Percentiles rank a stretch among this genome's conserved stretches.
phyloP scores from a whole-genome alignment of 208 protist genomes.

The Leishmania aethiopica region DNA sequence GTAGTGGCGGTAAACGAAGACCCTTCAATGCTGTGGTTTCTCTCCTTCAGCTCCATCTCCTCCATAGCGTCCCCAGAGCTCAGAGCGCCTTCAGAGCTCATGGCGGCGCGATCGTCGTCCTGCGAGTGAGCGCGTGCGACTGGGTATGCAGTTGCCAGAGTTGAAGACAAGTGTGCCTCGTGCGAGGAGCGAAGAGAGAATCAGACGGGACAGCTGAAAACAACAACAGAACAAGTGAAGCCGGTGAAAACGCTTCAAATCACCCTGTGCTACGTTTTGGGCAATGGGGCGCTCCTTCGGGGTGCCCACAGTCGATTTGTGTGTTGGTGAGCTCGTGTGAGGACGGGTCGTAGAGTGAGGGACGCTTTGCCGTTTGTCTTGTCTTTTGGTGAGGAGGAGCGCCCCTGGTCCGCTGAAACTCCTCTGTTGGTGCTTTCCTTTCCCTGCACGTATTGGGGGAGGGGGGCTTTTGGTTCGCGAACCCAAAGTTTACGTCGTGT shows the following conservation, averaged over 20 bases:
- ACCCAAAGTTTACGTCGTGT: no score
- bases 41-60: conserved; percentile 1
- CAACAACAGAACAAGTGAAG: not conserved
- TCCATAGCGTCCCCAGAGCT: not conserved
- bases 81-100: not conserved
- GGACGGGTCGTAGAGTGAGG: not conserved
- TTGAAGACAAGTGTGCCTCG: not conserved
- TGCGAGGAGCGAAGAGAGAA: not conserved
- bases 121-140: not conserved
- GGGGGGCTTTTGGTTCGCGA: not conserved
- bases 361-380: not conserved
- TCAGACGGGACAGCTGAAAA: not conserved
- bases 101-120: not conserved
- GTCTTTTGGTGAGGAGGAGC: not conserved
- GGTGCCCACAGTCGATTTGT: not conserved
- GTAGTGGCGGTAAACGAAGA: conserved; percentile 6
- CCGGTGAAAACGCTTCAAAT: no score
- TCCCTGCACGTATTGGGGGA: not conserved
- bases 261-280: not conserved
- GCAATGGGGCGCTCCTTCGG: not conserved
- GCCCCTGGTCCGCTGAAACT: not conserved
- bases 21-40: not conserved
- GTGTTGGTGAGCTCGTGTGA: not conserved
- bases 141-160: not conserved
- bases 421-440: not conserved